Base-by-base conservation (phyloP, 2,329 filamentous ascomycete genomes). In the Corniculantispora saksenae region DNA sequence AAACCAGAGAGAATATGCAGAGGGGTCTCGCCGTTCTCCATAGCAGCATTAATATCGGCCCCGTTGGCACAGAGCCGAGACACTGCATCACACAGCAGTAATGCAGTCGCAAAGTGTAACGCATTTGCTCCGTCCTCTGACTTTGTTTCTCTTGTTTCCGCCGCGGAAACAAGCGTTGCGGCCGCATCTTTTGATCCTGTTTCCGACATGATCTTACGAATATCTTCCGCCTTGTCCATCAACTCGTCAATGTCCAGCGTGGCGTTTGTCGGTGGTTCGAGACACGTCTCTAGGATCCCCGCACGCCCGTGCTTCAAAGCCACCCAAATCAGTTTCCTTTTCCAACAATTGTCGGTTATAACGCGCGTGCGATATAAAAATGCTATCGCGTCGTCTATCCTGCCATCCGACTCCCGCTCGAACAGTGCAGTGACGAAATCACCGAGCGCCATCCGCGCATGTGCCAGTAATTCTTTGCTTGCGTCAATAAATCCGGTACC, bases 301-400 rank as follows among this genome's bases (percentile, higher is more conserved):
- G 35, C 17, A 10, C 50, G 48, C 19, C 7, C 0, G 19, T 19
- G 17, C 21, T 17, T 35, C 12, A 61, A 25, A 5, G 59, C 59
- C 1, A 1, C 32, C 59, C 59, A 61, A 10, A 61, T 19, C 23
- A 54, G 32, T 1, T 2, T 32, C 1, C 19, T 23, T 25, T 7
- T 61, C 59, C 59, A 61, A 10, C 29, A 12, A 3, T 10, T 45
- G 23, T 27, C 32, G 2, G 35, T 45, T 1, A 61, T 23, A 17
- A 61, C 25, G 10, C 59, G 4, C 9, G 19, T n/a, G 48, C 59
- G 59, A n/a, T 53, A 61, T 32, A 61, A 13, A 25, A 61, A 25
- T 3, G 10, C 59, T 3, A 54, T 32, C 23, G 35, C 48, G 7
- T 27, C 7, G 23, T 10, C 32, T 1, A 29, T 27, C 45, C 8